Conservation (phyloP, 176 grass and related monocot genomes). For the Juncus effusus region DNA sequence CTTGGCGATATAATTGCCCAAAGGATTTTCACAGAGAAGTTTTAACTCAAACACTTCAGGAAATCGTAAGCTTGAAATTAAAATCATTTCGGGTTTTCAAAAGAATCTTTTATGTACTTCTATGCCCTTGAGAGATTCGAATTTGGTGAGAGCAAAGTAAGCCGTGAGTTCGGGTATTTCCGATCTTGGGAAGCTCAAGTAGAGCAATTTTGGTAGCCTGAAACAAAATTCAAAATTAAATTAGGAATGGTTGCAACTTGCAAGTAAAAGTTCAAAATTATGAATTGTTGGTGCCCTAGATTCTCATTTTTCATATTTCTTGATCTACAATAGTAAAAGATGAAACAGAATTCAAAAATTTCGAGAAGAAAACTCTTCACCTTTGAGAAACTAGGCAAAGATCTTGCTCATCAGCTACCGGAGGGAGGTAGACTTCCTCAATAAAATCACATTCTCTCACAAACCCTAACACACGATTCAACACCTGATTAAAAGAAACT, state of each 20-base stretch:
- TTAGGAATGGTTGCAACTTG: too few relatives aligned
- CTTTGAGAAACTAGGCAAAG: neutral
- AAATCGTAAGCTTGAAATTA: too few relatives aligned
- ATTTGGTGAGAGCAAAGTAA: neutral
- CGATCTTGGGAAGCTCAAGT: neutral
- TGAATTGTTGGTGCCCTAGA: too few relatives aligned
- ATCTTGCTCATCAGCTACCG: neutral
- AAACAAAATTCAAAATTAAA: neutral
- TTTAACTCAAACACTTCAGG: too few relatives aligned
- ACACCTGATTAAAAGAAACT: neutral
- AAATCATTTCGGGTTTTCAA: too few relatives aligned
- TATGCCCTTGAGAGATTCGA: constrained; percentile 13
- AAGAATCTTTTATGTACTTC: too few relatives aligned
- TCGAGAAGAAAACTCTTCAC: neutral
- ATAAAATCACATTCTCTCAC: neutral
- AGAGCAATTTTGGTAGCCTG: constrained; percentile 1
- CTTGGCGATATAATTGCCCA: too few relatives aligned
- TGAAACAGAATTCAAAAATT: too few relatives aligned
- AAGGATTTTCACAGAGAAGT: too few relatives aligned
- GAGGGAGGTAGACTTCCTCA: neutral
- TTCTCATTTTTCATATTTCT: too few relatives aligned
- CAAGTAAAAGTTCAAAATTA: too few relatives aligned
- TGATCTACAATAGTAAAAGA: too few relatives aligned
- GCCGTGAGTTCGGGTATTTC: neutral
- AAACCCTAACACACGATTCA: neutral